Percentiles rank a stretch among this genome's conserved stretches.
Conservation (phyloP, 129 eudicot species). For the Escallonia herrerae region DNA sequence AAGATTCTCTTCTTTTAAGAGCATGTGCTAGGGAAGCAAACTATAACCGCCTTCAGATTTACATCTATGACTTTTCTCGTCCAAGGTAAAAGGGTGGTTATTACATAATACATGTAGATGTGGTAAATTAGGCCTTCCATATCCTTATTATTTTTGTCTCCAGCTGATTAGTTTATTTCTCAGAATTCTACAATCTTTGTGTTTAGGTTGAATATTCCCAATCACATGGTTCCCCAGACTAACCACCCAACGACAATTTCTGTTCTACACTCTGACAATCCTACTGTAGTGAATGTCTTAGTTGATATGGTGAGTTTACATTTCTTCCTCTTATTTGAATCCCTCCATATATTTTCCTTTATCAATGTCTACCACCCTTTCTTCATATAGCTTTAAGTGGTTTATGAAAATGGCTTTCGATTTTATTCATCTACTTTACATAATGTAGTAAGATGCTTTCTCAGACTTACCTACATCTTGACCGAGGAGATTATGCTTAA, state of each 20-base stretch:
- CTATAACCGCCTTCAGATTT: constrained; percentile 59
- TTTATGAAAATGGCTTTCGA: too few species aligned
- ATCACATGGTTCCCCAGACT: constrained; percentile 87
- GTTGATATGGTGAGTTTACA: constrained; percentile 59
- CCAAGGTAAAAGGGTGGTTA: constrained; percentile 49
- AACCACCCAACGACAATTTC: constrained; percentile 76
- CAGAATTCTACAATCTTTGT: constrained; percentile 3
- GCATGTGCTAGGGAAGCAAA: constrained; percentile 68
- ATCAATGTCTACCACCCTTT: neutral
- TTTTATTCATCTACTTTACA: too few species aligned
- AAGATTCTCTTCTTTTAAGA: constrained; percentile 64
- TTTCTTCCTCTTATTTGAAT: neutral
- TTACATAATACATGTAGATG: neutral
- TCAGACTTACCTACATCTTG: too few species aligned
- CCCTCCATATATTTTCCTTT: neutral
- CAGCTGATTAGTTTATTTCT: neutral
- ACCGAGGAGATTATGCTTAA: too few species aligned
- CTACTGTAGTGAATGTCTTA: constrained; percentile 73
- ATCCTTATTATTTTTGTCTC: neutral
- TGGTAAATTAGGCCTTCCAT: constrained; percentile 6
- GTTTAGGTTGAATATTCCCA: constrained; percentile 68
- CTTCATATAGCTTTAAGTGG: constrained; percentile 1
- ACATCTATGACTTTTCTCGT: constrained; percentile 72
- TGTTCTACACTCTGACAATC: constrained; percentile 65
- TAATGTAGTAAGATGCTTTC: too few species aligned